Conservation (phyloP, 768 basidiomycete genomes). For the Russula vinacea region DNA sequence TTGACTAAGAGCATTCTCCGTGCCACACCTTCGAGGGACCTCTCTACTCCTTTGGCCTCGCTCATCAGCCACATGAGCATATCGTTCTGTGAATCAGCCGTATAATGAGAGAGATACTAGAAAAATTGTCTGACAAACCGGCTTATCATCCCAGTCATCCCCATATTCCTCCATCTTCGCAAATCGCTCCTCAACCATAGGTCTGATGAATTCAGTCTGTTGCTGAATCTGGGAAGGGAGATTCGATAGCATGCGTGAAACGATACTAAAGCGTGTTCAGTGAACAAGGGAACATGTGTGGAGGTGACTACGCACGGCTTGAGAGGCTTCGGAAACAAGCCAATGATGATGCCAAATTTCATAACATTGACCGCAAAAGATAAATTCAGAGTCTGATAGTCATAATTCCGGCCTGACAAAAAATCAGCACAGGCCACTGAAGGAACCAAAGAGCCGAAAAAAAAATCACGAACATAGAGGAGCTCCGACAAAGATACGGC, state of each 20-base stretch:
- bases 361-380: constrained; percentile 41
- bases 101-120: background rate
- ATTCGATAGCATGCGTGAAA: background rate
- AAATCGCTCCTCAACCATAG: constrained; percentile 12
- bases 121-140: background rate
- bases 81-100: constrained; percentile 37
- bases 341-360: constrained; percentile 37
- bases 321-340: constrained; percentile 43
- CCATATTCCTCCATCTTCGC: constrained; percentile 5
- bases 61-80: constrained; percentile 44
- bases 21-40: constrained; percentile 34
- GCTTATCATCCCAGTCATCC: background rate
- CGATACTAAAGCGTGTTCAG: background rate
- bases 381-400: constrained; percentile 33
- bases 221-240: background rate
- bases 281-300: background rate
- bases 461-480: constrained; percentile 39
- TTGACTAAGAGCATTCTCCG: constrained; percentile 40
- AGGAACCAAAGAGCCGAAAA: background rate
- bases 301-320: constrained; percentile 40
- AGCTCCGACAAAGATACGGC: constrained; percentile 37
- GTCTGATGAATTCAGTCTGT: background rate
- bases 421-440: background rate
- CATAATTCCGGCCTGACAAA: constrained; percentile 41
- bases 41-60: constrained; percentile 35